phyloP scores from a whole-genome alignment of 768 basidiomycete species.

The Neoboletus subvelutipes region DNA sequence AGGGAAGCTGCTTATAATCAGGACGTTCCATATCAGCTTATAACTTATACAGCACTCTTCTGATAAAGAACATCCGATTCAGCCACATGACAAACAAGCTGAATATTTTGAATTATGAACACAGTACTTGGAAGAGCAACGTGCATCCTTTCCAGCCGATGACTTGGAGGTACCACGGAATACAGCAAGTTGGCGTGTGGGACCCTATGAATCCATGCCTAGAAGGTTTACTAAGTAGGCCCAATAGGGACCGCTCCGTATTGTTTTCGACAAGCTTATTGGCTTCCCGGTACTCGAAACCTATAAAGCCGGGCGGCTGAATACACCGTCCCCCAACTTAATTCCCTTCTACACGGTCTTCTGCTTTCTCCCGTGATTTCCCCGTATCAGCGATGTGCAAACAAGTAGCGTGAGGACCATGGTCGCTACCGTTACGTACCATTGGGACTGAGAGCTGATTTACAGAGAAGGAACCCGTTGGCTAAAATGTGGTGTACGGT shows the following conservation, averaged over 20 bases:
- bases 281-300: slow-evolving; percentile 22
- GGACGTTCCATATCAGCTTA: slow-evolving; percentile 17
- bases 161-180: slow-evolving; percentile 20
- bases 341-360: slow-evolving; percentile 7
- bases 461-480: slow-evolving; percentile 75
- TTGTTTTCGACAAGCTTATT: slow-evolving; percentile 29
- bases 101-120: slow-evolving; percentile 16
- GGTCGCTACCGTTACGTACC: neutral
- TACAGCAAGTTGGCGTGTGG: slow-evolving; percentile 31
- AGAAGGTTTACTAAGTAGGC: slow-evolving; percentile 21
- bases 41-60: slow-evolving; percentile 15
- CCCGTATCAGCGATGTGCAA: slow-evolving; percentile 54
- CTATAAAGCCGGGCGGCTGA: slow-evolving; percentile 28
- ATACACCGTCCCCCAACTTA: slow-evolving; percentile 15
- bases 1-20: slow-evolving; percentile 27
- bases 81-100: slow-evolving; percentile 34
- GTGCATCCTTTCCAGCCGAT: slow-evolving; percentile 15
- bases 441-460: slow-evolving; percentile 4
- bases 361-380: neutral
- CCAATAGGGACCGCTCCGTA: slow-evolving; percentile 29
- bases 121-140: slow-evolving; percentile 14
- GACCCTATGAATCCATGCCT: slow-evolving; percentile 25
- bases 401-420: slow-evolving; percentile 65
- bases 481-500: slow-evolving; percentile 64
- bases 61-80: slow-evolving; percentile 28